Percentiles rank a stretch among this genome's conserved stretches.
Evolutionary conservation across 2,329 filamentous ascomycete species (phyloP).

Genomic region (Pyrenophora seminiperda): DNA sequence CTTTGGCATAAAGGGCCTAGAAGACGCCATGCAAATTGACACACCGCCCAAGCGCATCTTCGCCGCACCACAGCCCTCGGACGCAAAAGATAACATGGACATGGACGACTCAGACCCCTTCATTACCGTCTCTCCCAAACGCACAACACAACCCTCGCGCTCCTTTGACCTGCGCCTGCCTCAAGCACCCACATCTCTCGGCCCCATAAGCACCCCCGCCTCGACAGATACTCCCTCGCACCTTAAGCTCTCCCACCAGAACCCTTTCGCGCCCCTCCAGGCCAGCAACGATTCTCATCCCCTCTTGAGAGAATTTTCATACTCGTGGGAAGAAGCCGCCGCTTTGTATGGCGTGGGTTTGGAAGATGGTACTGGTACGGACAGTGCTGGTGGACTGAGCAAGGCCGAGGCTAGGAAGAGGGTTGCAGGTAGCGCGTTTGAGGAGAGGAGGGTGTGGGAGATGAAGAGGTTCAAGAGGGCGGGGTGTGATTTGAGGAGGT

Average conservation of each 20-base stretch:
- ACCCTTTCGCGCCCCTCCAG: slow-evolving; percentile 35
- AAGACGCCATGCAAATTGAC: slow-evolving; percentile 29
- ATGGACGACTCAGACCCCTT: slow-evolving; percentile 31
- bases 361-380: not conserved
- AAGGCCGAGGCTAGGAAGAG: slow-evolving; percentile 33
- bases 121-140: slow-evolving; percentile 31
- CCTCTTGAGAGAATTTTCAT: slow-evolving; percentile 39
- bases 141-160: slow-evolving; percentile 14
- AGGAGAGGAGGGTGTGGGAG: slow-evolving; percentile 40
- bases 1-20: slow-evolving; percentile 40
- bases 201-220: not conserved
- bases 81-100: slow-evolving; percentile 16
- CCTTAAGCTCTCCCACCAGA: slow-evolving; percentile 35
- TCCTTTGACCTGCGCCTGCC: slow-evolving; percentile 32
- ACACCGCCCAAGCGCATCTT: slow-evolving; percentile 26
- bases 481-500: slow-evolving; percentile 40
- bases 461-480: slow-evolving; percentile 42
- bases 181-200: not conserved
- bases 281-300: slow-evolving; percentile 32
- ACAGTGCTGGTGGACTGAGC: slow-evolving; percentile 19
- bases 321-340: slow-evolving; percentile 36
- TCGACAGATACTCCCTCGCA: slow-evolving; percentile 28
- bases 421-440: slow-evolving; percentile 33
- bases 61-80: slow-evolving; percentile 3
- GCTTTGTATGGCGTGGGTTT: slow-evolving; percentile 31